Evolutionary conservation across 331 rosid genomes (phyloP).

Genomic region (Arachis monticola): DNA sequence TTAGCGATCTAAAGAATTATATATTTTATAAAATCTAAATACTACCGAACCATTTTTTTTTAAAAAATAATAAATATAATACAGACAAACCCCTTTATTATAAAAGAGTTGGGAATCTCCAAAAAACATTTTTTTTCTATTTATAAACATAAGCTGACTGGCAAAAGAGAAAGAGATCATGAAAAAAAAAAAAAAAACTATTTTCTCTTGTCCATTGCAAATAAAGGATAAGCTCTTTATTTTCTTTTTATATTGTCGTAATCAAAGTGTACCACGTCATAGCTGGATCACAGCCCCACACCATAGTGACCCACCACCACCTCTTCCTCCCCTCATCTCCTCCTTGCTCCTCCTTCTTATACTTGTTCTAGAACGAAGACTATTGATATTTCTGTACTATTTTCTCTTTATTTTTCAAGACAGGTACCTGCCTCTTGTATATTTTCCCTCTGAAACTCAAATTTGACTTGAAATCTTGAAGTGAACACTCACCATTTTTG

Average conservation of each 20-base stretch:
- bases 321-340: conserved; percentile 25
- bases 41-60: too few species aligned
- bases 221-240: background rate
- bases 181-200: too few species aligned
- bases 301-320: conserved; percentile 17
- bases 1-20: too few species aligned
- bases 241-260: background rate
- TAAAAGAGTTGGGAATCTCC: too few species aligned
- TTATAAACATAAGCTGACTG: too few species aligned
- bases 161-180: too few species aligned
- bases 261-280: conserved; percentile 15
- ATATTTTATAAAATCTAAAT: too few species aligned
- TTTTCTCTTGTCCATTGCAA: background rate
- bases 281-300: conserved; percentile 42
- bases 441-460: conserved; percentile 25
- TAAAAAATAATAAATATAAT: too few species aligned
- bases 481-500: conserved; percentile 16
- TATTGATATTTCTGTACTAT: background rate
- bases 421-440: too few species aligned
- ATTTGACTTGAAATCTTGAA: conserved; percentile 35
- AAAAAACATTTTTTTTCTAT: too few species aligned
- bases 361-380: background rate
- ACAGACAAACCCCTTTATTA: too few species aligned
- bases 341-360: background rate
- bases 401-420: background rate